These are phyloP conservation scores for Metarhizium sp. DNA, from an alignment of 2,329 filamentous ascomycete genomes.

Conservation along the genomic window DNA sequence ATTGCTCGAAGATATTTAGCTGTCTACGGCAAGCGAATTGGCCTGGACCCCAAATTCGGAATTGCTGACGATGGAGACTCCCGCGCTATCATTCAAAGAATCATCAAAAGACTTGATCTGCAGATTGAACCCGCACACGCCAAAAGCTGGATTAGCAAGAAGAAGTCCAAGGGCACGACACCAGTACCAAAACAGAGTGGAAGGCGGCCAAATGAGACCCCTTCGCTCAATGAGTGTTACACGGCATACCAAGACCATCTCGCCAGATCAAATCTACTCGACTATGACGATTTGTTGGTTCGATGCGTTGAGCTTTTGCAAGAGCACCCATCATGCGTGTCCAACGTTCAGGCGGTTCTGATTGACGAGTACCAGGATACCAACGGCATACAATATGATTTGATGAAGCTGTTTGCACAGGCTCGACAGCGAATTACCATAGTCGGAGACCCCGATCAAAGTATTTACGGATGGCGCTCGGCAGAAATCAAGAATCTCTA, in stretches of 20 bases:
- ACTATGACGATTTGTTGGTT: slow-evolving; percentile 89
- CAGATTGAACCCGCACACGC: slow-evolving; percentile 60
- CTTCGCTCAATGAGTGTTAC: slow-evolving; percentile 60
- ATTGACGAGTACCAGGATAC: slow-evolving; percentile 99
- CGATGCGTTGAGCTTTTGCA: slow-evolving; percentile 72
- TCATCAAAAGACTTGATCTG: slow-evolving; percentile 65
- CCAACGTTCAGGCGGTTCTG: slow-evolving; percentile 81
- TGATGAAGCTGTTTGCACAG: slow-evolving; percentile 83
- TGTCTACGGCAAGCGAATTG: slow-evolving; percentile 76
- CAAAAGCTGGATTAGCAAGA: slow-evolving; percentile 67
- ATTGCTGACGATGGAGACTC: slow-evolving; percentile 84
- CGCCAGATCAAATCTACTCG: slow-evolving; percentile 68
- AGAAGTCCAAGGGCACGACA: slow-evolving; percentile 47
- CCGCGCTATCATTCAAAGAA: slow-evolving; percentile 67
- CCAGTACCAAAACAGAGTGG: slow-evolving; percentile 29
- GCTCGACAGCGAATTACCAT: slow-evolving; percentile 71
- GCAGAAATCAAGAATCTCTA: slow-evolving; percentile 85
- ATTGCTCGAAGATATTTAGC: slow-evolving; percentile 79
- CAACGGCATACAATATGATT: slow-evolving; percentile 86
- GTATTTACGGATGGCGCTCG: slow-evolving; percentile 92
- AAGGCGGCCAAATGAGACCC: slow-evolving; percentile 26
- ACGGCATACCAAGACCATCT: slow-evolving; percentile 71
- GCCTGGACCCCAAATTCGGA: slow-evolving; percentile 72
- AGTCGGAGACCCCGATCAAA: slow-evolving; percentile 94
- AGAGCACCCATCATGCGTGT: slow-evolving; percentile 67